Percentiles rank a stretch among this genome's conserved stretches.
Conservation (phyloP, 2,329 filamentous ascomycete species). For the Sclerotinia sclerotiorum region DNA sequence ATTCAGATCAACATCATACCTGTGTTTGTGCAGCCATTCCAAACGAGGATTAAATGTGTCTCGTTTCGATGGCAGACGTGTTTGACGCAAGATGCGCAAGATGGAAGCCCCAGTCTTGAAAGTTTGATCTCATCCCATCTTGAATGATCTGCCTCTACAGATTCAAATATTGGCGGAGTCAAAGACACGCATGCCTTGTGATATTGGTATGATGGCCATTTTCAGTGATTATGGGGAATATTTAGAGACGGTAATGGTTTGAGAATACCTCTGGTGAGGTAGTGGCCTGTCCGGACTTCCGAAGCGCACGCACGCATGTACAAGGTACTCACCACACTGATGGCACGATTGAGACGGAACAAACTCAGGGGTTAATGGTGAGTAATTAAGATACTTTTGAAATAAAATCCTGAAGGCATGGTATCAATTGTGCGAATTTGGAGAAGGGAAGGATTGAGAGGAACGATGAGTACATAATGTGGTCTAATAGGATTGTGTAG, state of each 20-base stretch:
- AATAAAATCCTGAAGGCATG: neutral
- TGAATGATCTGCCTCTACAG: neutral
- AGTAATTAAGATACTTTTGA: neutral
- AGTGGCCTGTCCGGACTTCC: neutral
- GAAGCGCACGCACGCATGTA: slow-evolving; percentile 4
- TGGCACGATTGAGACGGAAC: neutral
- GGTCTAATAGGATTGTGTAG: neutral
- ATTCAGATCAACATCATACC: neutral
- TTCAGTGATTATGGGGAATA: neutral
- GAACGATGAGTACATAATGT: neutral
- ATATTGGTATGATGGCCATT: neutral
- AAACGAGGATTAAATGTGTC: neutral
- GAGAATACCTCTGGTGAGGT: slow-evolving; percentile 6
- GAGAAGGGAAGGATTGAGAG: neutral
- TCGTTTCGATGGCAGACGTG: neutral
- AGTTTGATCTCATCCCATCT: slow-evolving; percentile 12
- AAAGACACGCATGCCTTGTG: neutral
- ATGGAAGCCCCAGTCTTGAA: neutral
- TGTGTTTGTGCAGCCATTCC: neutral
- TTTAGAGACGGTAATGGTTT: slow-evolving; percentile 17
- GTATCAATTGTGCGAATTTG: neutral
- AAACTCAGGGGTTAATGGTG: neutral
- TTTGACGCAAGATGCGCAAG: slow-evolving; percentile 1
- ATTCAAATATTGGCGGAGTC: neutral
- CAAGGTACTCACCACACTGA: neutral